A percentile compares a stretch with the other conserved stretches of the same genome.
Evolutionary conservation across 768 basidiomycete genomes (phyloP).

Genomic region (Pulveroboletus ravenelii): DNA sequence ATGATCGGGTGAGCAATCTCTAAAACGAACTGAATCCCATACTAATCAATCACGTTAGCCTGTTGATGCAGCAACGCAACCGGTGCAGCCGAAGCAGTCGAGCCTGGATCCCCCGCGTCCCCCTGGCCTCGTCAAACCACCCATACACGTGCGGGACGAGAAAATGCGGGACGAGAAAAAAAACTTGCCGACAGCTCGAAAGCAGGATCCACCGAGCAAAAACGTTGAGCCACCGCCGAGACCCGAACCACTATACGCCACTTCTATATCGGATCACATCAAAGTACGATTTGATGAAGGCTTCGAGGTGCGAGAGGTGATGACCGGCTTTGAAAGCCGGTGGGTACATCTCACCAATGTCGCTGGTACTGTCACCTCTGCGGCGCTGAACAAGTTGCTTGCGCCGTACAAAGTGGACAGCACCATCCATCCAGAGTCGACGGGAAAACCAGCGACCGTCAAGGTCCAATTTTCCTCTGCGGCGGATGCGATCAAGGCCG

Average conservation of each 20-base stretch:
- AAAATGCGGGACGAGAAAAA: not conserved
- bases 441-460: slow-evolving; percentile 27
- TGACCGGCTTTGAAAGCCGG: slow-evolving; percentile 67
- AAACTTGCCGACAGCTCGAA: not conserved
- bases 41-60: slow-evolving; percentile 1
- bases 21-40: not conserved
- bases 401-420: slow-evolving; percentile 40
- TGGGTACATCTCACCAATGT: slow-evolving; percentile 55
- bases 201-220: not conserved
- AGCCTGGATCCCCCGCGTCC: not conserved
- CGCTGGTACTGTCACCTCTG: slow-evolving; percentile 31
- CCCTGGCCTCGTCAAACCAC: not conserved
- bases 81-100: not conserved
- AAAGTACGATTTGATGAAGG: slow-evolving; percentile 56
- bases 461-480: slow-evolving; percentile 47
- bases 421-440: slow-evolving; percentile 29
- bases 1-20: slow-evolving; percentile 6
- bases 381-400: slow-evolving; percentile 37
- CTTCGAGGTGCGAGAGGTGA: slow-evolving; percentile 51
- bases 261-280: slow-evolving; percentile 50
- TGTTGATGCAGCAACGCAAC: not conserved
- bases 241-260: slow-evolving; percentile 19
- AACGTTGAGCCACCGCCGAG: slow-evolving; percentile 2
- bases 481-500: slow-evolving; percentile 51
- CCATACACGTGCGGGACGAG: not conserved